A percentile compares a stretch with the other conserved stretches of the same genome.
Conservation (phyloP, 2,329 filamentous ascomycete genomes). For the Atkinsonella texensis region DNA sequence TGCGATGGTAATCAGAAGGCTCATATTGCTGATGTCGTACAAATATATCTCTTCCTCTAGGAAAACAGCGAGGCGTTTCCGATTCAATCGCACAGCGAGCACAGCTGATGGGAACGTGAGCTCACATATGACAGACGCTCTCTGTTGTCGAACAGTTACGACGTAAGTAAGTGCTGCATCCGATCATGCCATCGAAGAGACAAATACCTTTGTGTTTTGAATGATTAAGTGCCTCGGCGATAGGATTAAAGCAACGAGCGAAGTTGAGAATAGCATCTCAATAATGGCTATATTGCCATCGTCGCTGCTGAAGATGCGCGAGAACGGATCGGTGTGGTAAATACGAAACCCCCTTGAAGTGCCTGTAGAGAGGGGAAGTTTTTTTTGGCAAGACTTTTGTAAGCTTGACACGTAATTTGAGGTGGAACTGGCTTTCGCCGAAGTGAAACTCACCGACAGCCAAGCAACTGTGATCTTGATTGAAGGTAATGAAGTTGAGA, state of each 20-base stretch:
- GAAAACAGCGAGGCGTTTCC: conserved; percentile 85
- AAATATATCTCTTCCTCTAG: conserved; percentile 95
- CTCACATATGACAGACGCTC: conserved; percentile 83
- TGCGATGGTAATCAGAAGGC: conserved; percentile 78
- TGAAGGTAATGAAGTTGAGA: conserved; percentile 98
- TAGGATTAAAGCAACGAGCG: conserved; percentile 82
- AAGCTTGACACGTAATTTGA: not conserved
- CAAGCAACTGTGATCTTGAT: conserved; percentile 95
- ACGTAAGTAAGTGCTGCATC: conserved; percentile 3
- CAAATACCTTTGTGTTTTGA: conserved; percentile 80
- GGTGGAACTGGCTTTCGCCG: conserved; percentile 4
- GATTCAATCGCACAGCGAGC: conserved; percentile 82
- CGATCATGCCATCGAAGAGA: not conserved
- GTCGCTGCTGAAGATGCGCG: conserved; percentile 86
- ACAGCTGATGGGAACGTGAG: conserved; percentile 97
- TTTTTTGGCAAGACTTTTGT: not conserved
- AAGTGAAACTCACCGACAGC: conserved; percentile 62
- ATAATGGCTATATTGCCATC: conserved; percentile 92
- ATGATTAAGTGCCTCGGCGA: conserved; percentile 89
- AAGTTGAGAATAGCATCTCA: conserved; percentile 98
- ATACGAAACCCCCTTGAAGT: conserved; percentile 92
- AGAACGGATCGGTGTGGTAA: conserved; percentile 93
- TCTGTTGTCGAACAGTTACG: conserved; percentile 22
- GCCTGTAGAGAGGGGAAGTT: conserved; percentile 35
- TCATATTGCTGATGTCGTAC: conserved; percentile 99